Evolutionary conservation across 768 basidiomycete genomes (phyloP).

Genomic region (Imleria badia): DNA sequence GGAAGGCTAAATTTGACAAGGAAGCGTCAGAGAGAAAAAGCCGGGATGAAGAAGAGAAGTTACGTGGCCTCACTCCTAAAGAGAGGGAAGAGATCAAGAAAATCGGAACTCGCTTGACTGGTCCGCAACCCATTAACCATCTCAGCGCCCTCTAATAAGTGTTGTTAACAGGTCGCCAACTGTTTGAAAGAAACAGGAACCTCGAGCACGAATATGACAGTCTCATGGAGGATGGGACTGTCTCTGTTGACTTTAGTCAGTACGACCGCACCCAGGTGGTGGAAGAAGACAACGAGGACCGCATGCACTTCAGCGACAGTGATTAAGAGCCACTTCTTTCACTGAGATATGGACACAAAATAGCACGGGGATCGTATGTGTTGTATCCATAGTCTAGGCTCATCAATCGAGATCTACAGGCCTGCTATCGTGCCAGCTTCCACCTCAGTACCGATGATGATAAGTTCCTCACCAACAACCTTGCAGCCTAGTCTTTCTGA

Average conservation of each 20-base stretch:
- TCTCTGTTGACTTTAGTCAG: conserved; percentile 86
- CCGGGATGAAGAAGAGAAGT: conserved; percentile 74
- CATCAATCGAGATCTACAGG: conserved; percentile 39
- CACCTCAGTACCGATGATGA: conserved; percentile 53
- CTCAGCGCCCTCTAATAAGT: conserved; percentile 4
- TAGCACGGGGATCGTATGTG: conserved; percentile 6
- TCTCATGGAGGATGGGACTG: conserved; percentile 80
- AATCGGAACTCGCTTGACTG: conserved; percentile 58
- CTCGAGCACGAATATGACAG: conserved; percentile 73
- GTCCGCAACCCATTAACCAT: conserved; percentile 40
- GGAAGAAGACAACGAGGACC: conserved; percentile 50
- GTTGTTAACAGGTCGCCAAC: conserved; percentile 70
- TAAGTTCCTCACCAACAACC: conserved; percentile 50
- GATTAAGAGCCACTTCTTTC: conserved; percentile 48
- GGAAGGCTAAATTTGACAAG: conserved; percentile 78
- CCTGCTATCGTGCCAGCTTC: conserved; percentile 61
- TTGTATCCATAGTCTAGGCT: conserved; percentile 8
- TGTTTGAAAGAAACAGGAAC: conserved; percentile 82
- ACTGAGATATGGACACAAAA: neutral
- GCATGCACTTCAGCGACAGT: conserved; percentile 81
- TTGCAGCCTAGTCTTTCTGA: conserved; percentile 56
- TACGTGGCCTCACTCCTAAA: conserved; percentile 69
- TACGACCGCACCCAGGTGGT: conserved; percentile 70
- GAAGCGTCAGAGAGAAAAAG: conserved; percentile 58
- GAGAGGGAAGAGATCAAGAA: conserved; percentile 85